phyloP scores from a whole-genome alignment of 73 alveolate species.

The Symbiodinium natans region DNA sequence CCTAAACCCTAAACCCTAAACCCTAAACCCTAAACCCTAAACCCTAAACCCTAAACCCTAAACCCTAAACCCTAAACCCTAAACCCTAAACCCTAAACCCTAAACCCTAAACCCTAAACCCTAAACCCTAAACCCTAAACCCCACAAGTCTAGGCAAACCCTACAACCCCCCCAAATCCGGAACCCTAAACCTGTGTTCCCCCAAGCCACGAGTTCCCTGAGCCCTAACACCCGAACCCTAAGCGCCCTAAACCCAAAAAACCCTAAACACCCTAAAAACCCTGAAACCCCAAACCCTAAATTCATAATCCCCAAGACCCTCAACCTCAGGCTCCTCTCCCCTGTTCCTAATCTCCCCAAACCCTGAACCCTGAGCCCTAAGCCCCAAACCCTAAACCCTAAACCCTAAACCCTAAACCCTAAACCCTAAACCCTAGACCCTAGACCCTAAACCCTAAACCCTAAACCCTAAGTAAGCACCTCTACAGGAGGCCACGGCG shows the following conservation, averaged over 20 bases:
- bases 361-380: not conserved
- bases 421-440: not conserved
- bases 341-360: not conserved
- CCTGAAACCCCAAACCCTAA: too few species aligned
- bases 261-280: not conserved
- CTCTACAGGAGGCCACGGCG: not conserved
- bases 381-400: not conserved
- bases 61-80: not conserved
- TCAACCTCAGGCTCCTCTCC: too few species aligned
- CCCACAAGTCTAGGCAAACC: not conserved
- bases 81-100: not conserved
- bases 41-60: too few species aligned
- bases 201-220: not conserved
- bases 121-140: not conserved
- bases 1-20: too few species aligned
- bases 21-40: too few species aligned
- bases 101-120: not conserved
- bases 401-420: not conserved
- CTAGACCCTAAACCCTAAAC: not conserved
- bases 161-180: too few species aligned
- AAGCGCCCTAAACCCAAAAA: not conserved
- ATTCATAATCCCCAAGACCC: too few species aligned
- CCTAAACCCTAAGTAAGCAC: not conserved
- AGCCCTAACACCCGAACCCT: not conserved
- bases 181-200: not conserved